phyloP scores from a whole-genome alignment of 352 stramenopile genomes.

The Phytophthora fragariaefolia region DNA sequence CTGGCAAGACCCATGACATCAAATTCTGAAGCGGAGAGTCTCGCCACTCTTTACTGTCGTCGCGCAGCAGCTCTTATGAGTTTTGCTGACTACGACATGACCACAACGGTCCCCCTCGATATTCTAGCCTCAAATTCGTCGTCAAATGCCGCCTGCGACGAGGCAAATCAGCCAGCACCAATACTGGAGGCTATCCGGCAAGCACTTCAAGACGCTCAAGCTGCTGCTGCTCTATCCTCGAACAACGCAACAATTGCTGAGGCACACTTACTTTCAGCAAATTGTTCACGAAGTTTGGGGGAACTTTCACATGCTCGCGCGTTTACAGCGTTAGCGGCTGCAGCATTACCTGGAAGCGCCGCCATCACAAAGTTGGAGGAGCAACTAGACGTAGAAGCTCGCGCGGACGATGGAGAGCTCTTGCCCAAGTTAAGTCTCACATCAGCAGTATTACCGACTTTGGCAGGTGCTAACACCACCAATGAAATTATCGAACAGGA shows the following conservation, averaged over 20 bases:
- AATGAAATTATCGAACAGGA: constrained; percentile 5
- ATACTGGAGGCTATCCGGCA: constrained; percentile 47
- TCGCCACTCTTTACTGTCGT: constrained; percentile 43
- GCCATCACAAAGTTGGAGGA: constrained; percentile 41
- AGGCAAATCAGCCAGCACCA: constrained; percentile 28
- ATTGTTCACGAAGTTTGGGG: constrained; percentile 51
- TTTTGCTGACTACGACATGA: constrained; percentile 51
- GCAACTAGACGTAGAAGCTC: constrained; percentile 43
- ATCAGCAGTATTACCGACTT: constrained; percentile 11
- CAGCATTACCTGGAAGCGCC: constrained; percentile 25
- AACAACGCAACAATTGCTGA: constrained; percentile 34
- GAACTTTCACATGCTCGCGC: constrained; percentile 38
- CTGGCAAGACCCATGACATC: constrained; percentile 1
- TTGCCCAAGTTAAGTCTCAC: constrained; percentile 28
- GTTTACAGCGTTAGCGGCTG: constrained; percentile 34
- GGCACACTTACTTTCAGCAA: constrained; percentile 44
- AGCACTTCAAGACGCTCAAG: constrained; percentile 51
- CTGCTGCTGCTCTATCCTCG: constrained; percentile 30
- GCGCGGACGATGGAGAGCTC: constrained; percentile 4
- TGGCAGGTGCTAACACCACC: background rate
- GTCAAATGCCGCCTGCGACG: background rate
- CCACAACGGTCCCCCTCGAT: constrained; percentile 32
- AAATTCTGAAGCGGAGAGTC: constrained; percentile 21
- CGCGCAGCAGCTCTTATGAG: constrained; percentile 45
- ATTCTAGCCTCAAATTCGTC: constrained; percentile 21